phyloP scores from a whole-genome alignment of 352 stramenopile species.

The Globisporangium lucens region DNA sequence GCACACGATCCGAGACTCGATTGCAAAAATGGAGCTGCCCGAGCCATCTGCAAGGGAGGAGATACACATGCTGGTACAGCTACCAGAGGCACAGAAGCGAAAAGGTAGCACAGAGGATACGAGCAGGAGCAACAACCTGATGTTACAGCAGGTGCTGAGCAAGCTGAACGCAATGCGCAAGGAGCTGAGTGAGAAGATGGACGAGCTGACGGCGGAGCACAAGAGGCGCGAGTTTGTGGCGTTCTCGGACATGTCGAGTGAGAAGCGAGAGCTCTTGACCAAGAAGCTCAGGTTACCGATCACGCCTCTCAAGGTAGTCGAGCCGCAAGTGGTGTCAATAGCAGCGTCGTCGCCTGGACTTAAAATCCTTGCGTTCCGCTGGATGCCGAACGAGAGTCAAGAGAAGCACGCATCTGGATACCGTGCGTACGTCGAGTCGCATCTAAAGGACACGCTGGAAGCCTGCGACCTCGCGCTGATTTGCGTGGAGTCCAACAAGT shows the following conservation, averaged over 20 bases:
- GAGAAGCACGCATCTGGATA: conserved; percentile 9
- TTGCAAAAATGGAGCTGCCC: conserved; percentile 1
- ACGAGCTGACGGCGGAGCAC: conserved; percentile 5
- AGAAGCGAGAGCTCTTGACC: background rate
- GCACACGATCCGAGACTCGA: background rate
- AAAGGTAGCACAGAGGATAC: background rate
- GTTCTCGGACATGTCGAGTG: conserved; percentile 4
- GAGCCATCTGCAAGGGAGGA: background rate
- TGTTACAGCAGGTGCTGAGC: conserved; percentile 3
- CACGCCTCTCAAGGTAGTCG: conserved; percentile 1
- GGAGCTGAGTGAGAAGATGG: conserved; percentile 6
- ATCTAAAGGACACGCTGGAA: conserved; percentile 6
- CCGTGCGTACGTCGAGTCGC: conserved; percentile 9
- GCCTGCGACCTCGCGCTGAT: conserved; percentile 9
- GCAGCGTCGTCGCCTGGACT: background rate
- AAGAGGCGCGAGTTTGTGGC: conserved; percentile 7
- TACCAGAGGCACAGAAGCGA: background rate
- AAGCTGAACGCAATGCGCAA: conserved; percentile 1
- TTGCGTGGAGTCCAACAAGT: conserved; percentile 8
- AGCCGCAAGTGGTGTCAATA: background rate
- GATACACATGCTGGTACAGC: conserved; percentile 9
- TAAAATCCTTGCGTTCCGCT: conserved; percentile 1
- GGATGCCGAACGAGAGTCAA: background rate
- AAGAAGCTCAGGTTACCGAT: conserved; percentile 2
- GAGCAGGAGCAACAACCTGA: background rate